Base-by-base conservation (phyloP, 352 stramenopile genomes). In the Phytopythium sindhum region DNA sequence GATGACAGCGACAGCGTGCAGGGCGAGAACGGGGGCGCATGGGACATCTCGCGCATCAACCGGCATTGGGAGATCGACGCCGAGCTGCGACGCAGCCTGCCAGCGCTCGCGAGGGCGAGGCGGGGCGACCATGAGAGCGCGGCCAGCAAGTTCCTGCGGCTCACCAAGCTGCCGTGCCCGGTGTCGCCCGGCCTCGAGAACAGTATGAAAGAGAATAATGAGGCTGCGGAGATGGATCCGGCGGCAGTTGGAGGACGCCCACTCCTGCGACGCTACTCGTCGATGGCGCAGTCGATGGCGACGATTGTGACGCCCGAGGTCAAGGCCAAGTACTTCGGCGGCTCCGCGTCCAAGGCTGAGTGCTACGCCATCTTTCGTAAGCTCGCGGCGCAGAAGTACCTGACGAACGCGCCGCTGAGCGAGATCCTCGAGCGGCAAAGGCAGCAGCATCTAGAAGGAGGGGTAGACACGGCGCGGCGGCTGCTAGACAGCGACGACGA, bases 31-130 rank as follows among this genome's bases (percentile, higher is more conserved):
- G 56, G 37, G 17, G 63, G 66, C 41, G 63, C 59, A 33, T 93
- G 84, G 84, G 79, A 91, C 37, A 90, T 93, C 65, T 86, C 75
- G 31, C 74, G 81, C 12, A 64, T 93, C 60, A 91, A 87, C 70
- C 81, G 83, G 44, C 78, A 78, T 63, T 93, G 84, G 84, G 80
- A 82, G 58, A 93, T 90, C 64, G 81, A 90, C 57, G 31, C 66
- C 10, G 81, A 91, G 21, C 68, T 91, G 35, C 66, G 67, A 24
- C 78, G 80, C 29, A 86, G 64, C 28, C 67, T 93, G 33, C 84
- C 81, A 10, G 75, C 72, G 14, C 79, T 93, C 19, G 84, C 78
- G 15, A 78, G 82, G 8, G 50, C 65, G 29, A 88, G 84, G 57
- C 75, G 81, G 23, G 68, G 48, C 29, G 74, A 78, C 42, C 60